Evolutionary conservation across 2,329 filamentous ascomycete species (phyloP).

Genomic region (Harringtonia aguacate): DNA sequence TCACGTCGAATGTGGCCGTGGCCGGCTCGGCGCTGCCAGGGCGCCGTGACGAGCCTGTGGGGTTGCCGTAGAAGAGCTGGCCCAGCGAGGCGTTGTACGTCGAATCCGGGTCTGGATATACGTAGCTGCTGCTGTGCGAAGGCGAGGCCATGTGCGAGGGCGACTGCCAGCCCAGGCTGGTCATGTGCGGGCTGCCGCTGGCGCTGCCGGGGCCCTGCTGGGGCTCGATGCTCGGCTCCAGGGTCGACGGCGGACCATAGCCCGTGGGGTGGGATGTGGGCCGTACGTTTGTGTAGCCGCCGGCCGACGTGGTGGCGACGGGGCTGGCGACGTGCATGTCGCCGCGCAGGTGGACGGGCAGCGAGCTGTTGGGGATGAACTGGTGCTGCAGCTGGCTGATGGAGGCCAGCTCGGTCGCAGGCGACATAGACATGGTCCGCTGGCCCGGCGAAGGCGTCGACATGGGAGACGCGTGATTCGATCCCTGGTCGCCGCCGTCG

Average conservation of each 20-base stretch:
- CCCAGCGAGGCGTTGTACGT: conserved; percentile 51
- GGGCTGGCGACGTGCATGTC: conserved; percentile 65
- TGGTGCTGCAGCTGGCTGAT: conserved; percentile 59
- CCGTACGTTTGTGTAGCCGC: conserved; percentile 46
- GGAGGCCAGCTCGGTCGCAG: conserved; percentile 61
- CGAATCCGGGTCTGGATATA: conserved; percentile 71
- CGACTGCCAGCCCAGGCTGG: conserved; percentile 73
- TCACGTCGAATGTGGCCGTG: conserved; percentile 3
- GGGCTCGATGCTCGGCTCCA: conserved; percentile 78
- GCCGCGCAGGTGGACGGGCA: conserved; percentile 71
- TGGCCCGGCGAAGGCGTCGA: conserved; percentile 79
- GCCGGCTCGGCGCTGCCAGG: conserved; percentile 63
- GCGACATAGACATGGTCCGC: conserved; percentile 68
- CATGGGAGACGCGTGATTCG: conserved; percentile 61
- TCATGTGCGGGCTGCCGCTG: conserved; percentile 80
- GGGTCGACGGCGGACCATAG: conserved; percentile 73
- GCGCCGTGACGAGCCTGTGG: conserved; percentile 40
- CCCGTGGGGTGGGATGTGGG: conserved; percentile 78
- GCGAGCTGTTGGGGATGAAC: conserved; percentile 67
- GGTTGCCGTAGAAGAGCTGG: conserved; percentile 62
- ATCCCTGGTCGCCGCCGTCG: conserved; percentile 51
- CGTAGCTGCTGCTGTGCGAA: conserved; percentile 57
- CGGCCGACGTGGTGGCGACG: conserved; percentile 52
- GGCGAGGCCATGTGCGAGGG: conserved; percentile 65
- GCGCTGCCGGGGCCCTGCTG: conserved; percentile 59